These are phyloP conservation scores for Lolium perenne DNA, from an alignment of 176 grass and related monocot species.

Conservation along the genomic window DNA sequence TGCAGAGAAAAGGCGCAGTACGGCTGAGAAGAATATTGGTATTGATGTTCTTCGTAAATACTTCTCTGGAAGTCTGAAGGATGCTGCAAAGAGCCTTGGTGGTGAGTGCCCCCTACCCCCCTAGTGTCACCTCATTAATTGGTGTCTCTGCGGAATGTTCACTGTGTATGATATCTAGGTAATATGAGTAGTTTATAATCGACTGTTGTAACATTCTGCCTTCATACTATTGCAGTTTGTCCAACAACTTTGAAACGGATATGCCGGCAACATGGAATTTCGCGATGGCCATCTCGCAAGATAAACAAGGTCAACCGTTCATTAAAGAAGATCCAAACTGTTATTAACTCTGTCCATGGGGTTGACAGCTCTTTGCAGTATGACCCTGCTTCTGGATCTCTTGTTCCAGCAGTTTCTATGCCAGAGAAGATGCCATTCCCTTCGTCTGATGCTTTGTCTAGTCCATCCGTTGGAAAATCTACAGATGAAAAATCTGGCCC, in stretches of 20 bases:
- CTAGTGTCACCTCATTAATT: neutral
- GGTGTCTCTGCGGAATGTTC: neutral
- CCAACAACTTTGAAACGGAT: conserved; percentile 96
- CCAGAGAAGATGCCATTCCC: conserved; percentile 44
- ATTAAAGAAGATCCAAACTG: conserved; percentile 91
- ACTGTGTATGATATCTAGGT: conserved; percentile 23
- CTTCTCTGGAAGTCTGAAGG: conserved; percentile 91
- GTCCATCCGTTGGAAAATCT: conserved; percentile 32
- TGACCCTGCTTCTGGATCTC: conserved; percentile 73
- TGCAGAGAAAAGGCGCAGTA: conserved; percentile 68
- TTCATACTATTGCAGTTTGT: conserved; percentile 70
- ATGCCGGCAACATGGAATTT: conserved; percentile 93
- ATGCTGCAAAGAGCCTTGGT: conserved; percentile 88
- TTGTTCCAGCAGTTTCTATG: conserved; percentile 65
- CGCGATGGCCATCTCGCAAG: conserved; percentile 95
- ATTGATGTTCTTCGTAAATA: conserved; percentile 90
- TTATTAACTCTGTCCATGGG: conserved; percentile 89
- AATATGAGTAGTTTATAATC: neutral
- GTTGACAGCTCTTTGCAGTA: conserved; percentile 80
- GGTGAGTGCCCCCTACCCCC: conserved; percentile 51
- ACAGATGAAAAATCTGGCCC: conserved; percentile 39
- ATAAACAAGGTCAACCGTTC: conserved; percentile 99
- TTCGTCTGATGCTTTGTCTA: conserved; percentile 38
- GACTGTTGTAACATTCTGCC: conserved; percentile 40
- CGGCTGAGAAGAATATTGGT: conserved; percentile 86